phyloP scores from a whole-genome alignment of 345 rosid species.

The Eucalyptus microcorys region DNA sequence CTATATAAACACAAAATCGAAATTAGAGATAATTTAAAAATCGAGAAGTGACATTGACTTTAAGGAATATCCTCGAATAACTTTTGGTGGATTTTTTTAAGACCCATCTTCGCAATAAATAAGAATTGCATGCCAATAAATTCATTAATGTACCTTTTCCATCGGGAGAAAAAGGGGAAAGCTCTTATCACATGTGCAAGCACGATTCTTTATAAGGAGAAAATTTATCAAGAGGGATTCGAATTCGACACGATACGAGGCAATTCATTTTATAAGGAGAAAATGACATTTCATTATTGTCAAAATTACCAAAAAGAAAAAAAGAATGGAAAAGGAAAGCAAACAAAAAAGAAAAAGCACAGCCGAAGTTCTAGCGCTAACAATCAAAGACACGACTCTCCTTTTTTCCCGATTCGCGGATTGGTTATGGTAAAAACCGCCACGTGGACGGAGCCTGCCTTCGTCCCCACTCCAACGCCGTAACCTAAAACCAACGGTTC shows the following conservation, averaged over 20 bases:
- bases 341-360: not conserved
- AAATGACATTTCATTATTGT: not conserved
- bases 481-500: not conserved
- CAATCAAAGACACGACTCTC: not conserved
- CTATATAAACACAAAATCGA: not conserved
- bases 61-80: rapidly evolving
- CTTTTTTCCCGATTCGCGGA: not conserved
- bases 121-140: not conserved
- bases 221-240: not conserved
- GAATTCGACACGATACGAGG: rapidly evolving
- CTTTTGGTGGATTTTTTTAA: not conserved
- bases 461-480: not conserved
- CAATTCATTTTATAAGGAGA: not conserved
- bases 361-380: not conserved
- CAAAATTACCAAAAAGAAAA: not conserved
- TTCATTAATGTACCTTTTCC: not conserved
- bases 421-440: not conserved
- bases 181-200: rapidly evolving
- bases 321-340: too few species aligned
- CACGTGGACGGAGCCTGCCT: not conserved
- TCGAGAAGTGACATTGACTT: rapidly evolving
- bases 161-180: not conserved
- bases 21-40: not conserved
- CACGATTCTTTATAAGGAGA: not conserved
- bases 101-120: rapidly evolving